Evolutionary conservation across 352 stramenopile genomes (phyloP).

Genomic region (Phytophthora colocasiae): DNA sequence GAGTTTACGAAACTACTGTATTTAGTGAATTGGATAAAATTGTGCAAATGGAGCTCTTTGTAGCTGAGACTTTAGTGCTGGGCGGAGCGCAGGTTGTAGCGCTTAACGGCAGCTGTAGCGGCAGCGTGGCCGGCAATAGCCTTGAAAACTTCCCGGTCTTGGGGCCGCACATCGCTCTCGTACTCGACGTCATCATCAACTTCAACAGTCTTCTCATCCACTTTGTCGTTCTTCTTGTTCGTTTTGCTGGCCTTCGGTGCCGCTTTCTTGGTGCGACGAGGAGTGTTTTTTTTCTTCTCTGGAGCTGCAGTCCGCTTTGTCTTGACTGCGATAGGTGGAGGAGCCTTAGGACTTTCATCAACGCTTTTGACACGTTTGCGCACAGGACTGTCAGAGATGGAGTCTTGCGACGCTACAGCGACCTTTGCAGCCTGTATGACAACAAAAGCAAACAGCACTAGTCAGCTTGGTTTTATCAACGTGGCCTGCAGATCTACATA

Average conservation of each 20-base stretch:
- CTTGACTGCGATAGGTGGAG: constrained; percentile 12
- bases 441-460: not conserved
- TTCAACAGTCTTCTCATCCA: constrained; percentile 16
- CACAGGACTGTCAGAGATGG: constrained; percentile 19
- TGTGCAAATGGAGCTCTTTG: constrained; percentile 2
- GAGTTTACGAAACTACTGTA: constrained; percentile 4
- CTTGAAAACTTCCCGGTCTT: constrained; percentile 62
- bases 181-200: constrained; percentile 5
- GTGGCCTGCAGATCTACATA: not conserved
- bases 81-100: constrained; percentile 57
- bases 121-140: constrained; percentile 67
- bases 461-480: not conserved
- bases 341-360: constrained; percentile 5
- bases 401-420: constrained; percentile 21
- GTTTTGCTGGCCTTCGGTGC: constrained; percentile 16
- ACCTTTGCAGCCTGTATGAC: constrained; percentile 17
- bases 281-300: constrained; percentile 31
- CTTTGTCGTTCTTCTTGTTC: constrained; percentile 17
- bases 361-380: constrained; percentile 43
- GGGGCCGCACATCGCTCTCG: constrained; percentile 36
- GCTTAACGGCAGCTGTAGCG: constrained; percentile 59
- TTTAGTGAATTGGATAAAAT: constrained; percentile 7
- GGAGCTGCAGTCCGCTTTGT: constrained; percentile 19
- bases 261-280: constrained; percentile 29
- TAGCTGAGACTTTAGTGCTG: constrained; percentile 11